A percentile compares a stretch with the other conserved stretches of the same genome.
phyloP scores from a whole-genome alignment of 73 alveolate genomes.

The Paramecium bursaria region DNA sequence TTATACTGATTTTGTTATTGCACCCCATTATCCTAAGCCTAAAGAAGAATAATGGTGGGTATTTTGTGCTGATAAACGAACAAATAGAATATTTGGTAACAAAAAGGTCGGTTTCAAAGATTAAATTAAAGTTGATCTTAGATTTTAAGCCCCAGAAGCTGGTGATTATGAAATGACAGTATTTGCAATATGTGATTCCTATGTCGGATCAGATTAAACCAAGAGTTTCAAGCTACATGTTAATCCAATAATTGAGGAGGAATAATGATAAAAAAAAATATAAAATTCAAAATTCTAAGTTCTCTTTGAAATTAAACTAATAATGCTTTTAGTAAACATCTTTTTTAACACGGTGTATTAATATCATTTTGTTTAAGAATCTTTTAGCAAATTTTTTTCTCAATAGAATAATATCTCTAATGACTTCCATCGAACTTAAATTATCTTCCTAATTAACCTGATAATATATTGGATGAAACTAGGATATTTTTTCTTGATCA shows the following conservation, averaged over 20 bases:
- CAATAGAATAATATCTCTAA: too few relatives aligned
- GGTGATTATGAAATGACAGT: conserved; percentile 66
- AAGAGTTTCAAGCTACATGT: conserved; percentile 5
- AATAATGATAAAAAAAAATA: conserved; percentile 1
- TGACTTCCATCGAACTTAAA: too few relatives aligned
- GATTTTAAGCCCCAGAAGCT: conserved; percentile 68
- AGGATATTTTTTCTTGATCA: too few relatives aligned
- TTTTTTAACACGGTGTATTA: too few relatives aligned
- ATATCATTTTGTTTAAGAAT: too few relatives aligned
- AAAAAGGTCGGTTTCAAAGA: conserved; percentile 61
- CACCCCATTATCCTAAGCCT: conserved; percentile 67
- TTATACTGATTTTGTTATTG: conserved; percentile 68
- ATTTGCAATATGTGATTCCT: conserved; percentile 65
- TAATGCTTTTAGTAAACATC: too few relatives aligned
- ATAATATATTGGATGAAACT: too few relatives aligned
- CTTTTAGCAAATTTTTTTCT: too few relatives aligned
- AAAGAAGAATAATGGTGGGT: conserved; percentile 73
- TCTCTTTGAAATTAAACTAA: too few relatives aligned
- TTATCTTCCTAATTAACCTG: too few relatives aligned
- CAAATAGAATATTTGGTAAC: conserved; percentile 61
- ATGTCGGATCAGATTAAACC: conserved; percentile 63
- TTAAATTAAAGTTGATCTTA: conserved; percentile 57
- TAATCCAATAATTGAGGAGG: conserved; percentile 48
- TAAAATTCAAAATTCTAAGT: conserved; percentile 30
- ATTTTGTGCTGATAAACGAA: conserved; percentile 56